These are phyloP conservation scores for Teratosphaeriaceae sp. DNA, from an alignment of 2,329 filamentous ascomycete species.

Conservation along the genomic window DNA sequence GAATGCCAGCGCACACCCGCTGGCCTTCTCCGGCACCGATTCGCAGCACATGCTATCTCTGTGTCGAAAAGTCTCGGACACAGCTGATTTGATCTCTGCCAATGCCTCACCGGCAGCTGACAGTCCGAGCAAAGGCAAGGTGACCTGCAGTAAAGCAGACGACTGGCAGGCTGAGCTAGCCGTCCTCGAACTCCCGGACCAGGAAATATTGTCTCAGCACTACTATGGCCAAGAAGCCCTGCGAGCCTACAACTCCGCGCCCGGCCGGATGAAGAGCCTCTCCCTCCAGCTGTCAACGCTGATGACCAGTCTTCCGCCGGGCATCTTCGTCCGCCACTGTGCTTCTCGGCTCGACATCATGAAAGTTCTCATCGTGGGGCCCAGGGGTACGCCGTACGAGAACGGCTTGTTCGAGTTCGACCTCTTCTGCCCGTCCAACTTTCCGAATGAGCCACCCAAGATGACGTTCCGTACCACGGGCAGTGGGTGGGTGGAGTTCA, in stretches of 20 bases:
- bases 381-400: conserved; percentile 53
- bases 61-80: conserved; percentile 1
- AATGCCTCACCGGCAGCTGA: conserved; percentile 3
- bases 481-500: conserved; percentile 46
- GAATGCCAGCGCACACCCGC: conserved; percentile 2
- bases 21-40: conserved; percentile 17
- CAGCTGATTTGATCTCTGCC: not conserved
- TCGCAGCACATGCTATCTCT: conserved; percentile 5
- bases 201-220: conserved; percentile 29
- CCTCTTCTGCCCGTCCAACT: conserved; percentile 42
- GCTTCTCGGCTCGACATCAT: conserved; percentile 52
- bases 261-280: conserved; percentile 44
- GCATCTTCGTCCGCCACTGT: conserved; percentile 52
- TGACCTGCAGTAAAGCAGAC: no score
- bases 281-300: conserved; percentile 51
- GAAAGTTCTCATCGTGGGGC: conserved; percentile 52
- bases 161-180: conserved; percentile 27
- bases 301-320: conserved; percentile 41
- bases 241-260: conserved; percentile 8
- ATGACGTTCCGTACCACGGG: conserved; percentile 49
- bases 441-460: conserved; percentile 43
- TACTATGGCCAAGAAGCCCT: conserved; percentile 16
- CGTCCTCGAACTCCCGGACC: conserved; percentile 32
- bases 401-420: conserved; percentile 55
- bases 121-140: no score